These are phyloP conservation scores for Cryptosporidium bovis DNA, from an alignment of 169 alveolate genomes.

Conservation along the genomic window DNA sequence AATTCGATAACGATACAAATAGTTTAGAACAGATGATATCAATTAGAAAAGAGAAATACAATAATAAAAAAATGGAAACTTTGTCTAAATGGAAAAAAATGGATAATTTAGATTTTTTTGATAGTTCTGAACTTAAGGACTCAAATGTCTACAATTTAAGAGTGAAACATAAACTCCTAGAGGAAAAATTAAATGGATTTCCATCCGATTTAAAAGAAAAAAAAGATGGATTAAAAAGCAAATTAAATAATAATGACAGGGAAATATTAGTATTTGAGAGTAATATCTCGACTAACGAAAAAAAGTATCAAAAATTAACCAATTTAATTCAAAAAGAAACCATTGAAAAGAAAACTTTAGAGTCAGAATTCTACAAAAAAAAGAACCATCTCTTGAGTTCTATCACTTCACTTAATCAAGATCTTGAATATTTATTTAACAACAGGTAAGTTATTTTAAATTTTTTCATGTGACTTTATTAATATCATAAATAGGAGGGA, in stretches of 20 bases:
- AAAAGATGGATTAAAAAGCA: background rate
- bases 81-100: slow-evolving; percentile 16
- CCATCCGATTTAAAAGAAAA: slow-evolving; percentile 17
- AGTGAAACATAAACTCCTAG: background rate
- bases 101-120: background rate
- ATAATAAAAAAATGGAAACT: background rate
- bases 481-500: background rate
- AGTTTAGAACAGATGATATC: slow-evolving; percentile 16
- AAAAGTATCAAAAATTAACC: slow-evolving; percentile 44
- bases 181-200: slow-evolving; percentile 27
- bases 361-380: slow-evolving; percentile 23
- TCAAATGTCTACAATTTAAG: background rate
- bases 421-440: slow-evolving; percentile 11
- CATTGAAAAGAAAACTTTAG: slow-evolving; percentile 47
- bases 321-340: slow-evolving; percentile 30
- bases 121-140: background rate
- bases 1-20: background rate
- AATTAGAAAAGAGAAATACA: slow-evolving; percentile 17
- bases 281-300: slow-evolving; percentile 22
- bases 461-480: background rate
- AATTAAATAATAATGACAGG: slow-evolving; percentile 6
- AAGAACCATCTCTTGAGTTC: slow-evolving; percentile 1
- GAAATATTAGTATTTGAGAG: slow-evolving; percentile 33
- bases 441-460: slow-evolving; percentile 32
- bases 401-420: background rate